These are phyloP conservation scores for Phaeophleospora eucalypticola DNA, from an alignment of 2,329 filamentous ascomycete genomes.

Conservation along the genomic window DNA sequence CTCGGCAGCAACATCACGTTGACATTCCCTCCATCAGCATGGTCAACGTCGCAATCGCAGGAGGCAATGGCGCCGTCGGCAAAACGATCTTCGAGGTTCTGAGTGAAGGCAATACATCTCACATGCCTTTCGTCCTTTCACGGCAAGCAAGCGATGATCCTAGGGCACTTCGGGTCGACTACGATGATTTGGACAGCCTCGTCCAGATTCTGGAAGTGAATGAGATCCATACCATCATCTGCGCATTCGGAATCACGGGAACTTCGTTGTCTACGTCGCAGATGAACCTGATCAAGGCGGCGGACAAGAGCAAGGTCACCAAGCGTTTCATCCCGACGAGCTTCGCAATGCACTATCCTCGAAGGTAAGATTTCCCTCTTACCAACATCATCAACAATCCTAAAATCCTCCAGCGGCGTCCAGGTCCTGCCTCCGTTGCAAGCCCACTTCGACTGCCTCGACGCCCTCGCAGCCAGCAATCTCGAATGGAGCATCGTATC, in stretches of 20 bases:
- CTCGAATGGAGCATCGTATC: constrained; percentile 29
- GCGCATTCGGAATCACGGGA: constrained; percentile 10
- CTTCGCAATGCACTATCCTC: constrained; percentile 4
- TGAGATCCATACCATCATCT: constrained; percentile 17
- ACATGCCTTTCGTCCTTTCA: constrained; percentile 16
- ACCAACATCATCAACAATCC: too few species aligned
- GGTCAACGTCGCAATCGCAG: constrained; percentile 21
- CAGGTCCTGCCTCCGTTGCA: constrained; percentile 1
- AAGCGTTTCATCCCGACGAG: constrained; percentile 17
- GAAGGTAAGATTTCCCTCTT: too few species aligned
- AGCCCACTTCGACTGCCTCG: constrained; percentile 10
- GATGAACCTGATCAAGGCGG: constrained; percentile 16
- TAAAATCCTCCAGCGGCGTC: too few species aligned
- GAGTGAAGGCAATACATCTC: constrained; percentile 5
- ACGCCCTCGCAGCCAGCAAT: constrained; percentile 20
- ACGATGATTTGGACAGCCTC: neutral
- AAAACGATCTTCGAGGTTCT: constrained; percentile 17
- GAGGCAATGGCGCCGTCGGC: constrained; percentile 20
- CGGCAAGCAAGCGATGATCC: constrained; percentile 6
- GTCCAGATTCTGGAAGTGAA: constrained; percentile 8
- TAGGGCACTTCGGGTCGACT: neutral
- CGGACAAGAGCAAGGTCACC: constrained; percentile 4
- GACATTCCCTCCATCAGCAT: too few species aligned
- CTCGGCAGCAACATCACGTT: too few species aligned
- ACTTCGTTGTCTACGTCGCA: constrained; percentile 6